Evolutionary conservation across 1,284 basidiomycete genomes (phyloP).

Genomic region (Porogramme epimiltina): DNA sequence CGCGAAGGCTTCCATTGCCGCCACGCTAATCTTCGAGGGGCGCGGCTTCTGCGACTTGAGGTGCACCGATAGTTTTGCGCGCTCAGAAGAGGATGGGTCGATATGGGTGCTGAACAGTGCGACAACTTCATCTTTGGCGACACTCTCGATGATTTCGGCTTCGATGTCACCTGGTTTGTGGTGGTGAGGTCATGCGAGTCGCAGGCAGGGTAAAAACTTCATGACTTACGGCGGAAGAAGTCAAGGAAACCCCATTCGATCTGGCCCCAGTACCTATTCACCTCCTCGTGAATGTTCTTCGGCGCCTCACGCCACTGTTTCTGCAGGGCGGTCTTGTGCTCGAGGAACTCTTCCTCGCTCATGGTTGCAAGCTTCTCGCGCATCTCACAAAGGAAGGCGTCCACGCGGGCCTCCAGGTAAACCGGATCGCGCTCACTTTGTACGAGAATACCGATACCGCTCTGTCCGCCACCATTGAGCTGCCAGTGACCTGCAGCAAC

Average conservation of each 20-base stretch:
- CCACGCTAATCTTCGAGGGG: slow-evolving; percentile 62
- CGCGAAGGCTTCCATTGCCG: slow-evolving; percentile 69
- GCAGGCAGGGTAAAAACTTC: slow-evolving; percentile 34
- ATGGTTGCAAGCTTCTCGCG: slow-evolving; percentile 44
- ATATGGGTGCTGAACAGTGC: slow-evolving; percentile 72
- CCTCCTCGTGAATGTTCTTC: slow-evolving; percentile 74
- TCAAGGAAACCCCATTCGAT: slow-evolving; percentile 80
- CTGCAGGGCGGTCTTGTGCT: slow-evolving; percentile 55
- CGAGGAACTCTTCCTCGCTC: slow-evolving; percentile 55
- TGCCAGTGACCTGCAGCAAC: slow-evolving; percentile 64
- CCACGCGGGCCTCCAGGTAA: slow-evolving; percentile 90
- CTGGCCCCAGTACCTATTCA: slow-evolving; percentile 65
- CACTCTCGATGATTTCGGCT: slow-evolving; percentile 57
- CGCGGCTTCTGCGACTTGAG: slow-evolving; percentile 69
- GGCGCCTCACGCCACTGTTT: slow-evolving; percentile 72
- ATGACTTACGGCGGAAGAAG: slow-evolving; percentile 64
- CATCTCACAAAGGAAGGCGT: slow-evolving; percentile 83
- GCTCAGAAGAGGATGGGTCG: slow-evolving; percentile 68
- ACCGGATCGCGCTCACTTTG: slow-evolving; percentile 87
- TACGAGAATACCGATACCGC: slow-evolving; percentile 86
- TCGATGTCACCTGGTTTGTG: slow-evolving; percentile 61
- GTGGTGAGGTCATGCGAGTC: not conserved
- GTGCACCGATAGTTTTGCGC: slow-evolving; percentile 85
- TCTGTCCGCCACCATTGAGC: slow-evolving; percentile 63
- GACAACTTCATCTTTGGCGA: slow-evolving; percentile 83